phyloP scores from a whole-genome alignment of 164 flowering plant species.

The Magnolia sinica region DNA sequence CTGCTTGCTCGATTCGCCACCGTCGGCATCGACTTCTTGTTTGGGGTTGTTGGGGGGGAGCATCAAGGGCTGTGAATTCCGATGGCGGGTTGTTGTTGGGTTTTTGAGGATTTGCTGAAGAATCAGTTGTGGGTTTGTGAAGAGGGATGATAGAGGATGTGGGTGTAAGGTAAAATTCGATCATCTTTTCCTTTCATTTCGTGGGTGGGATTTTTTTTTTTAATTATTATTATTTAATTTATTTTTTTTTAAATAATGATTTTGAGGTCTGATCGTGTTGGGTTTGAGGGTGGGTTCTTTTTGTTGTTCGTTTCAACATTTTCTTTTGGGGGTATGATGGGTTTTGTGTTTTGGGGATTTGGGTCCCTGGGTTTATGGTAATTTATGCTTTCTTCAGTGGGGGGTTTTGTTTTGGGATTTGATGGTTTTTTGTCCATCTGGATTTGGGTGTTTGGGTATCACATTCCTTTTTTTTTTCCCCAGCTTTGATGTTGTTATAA shows the following conservation, averaged over 20 bases:
- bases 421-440: not conserved
- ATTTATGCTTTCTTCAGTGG: not conserved
- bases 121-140: slow-evolving; percentile 30
- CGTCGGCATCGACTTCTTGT: slow-evolving; percentile 1
- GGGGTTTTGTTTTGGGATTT: not conserved
- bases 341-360: not conserved
- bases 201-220: not conserved
- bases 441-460: not conserved
- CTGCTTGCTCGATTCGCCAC: slow-evolving; percentile 3
- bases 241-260: not conserved
- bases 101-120: slow-evolving; percentile 25
- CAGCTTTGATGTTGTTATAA: not conserved
- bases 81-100: slow-evolving; percentile 22
- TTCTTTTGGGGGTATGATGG: not conserved
- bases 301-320: not conserved
- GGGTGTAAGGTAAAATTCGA: slow-evolving; percentile 61
- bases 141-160: slow-evolving; percentile 43
- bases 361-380: not conserved
- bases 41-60: slow-evolving; percentile 16
- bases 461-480: not conserved
- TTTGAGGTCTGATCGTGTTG: not conserved
- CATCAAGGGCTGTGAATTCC: slow-evolving; percentile 30
- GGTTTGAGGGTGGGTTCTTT: not conserved
- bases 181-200: slow-evolving; percentile 6
- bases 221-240: slow-evolving; percentile 8